These are phyloP conservation scores for Fonsecaea multimorphosa DNA, from an alignment of 2,329 filamentous ascomycete species.

Conservation along the genomic window DNA sequence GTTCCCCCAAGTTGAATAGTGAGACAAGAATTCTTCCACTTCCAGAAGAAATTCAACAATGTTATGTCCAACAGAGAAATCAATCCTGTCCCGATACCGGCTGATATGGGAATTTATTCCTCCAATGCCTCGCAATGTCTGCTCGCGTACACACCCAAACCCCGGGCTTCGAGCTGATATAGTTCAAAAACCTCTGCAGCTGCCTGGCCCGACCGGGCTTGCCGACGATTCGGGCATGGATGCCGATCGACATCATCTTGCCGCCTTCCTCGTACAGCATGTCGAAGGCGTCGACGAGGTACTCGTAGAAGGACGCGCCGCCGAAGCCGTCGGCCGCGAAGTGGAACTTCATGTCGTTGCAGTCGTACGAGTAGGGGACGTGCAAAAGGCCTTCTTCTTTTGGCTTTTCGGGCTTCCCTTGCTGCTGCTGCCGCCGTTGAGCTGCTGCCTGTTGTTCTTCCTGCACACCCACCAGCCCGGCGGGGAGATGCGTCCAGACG, in stretches of 20 bases:
- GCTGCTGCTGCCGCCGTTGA: not conserved
- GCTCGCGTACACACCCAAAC: not conserved
- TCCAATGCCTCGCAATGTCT: not conserved
- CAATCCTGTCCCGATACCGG: not conserved
- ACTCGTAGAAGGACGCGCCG: not conserved
- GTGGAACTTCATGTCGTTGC: constrained; percentile 6
- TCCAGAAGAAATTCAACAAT: not conserved
- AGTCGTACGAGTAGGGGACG: constrained; percentile 5
- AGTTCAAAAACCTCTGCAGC: not conserved
- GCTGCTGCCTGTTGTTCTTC: not conserved
- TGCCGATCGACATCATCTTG: constrained; percentile 5
- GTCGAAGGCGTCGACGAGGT: not conserved
- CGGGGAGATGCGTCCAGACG: not conserved
- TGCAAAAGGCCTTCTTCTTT: not conserved
- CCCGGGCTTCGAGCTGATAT: not conserved
- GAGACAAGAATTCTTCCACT: not conserved
- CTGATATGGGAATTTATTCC: not conserved
- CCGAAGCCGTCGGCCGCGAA: constrained; percentile 1
- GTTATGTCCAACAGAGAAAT: too few species aligned
- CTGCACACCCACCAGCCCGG: not conserved
- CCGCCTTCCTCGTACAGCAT: constrained; percentile 2
- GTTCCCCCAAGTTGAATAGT: not conserved
- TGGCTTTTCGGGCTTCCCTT: not conserved
- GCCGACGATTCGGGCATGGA: not conserved
- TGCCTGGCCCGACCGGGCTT: not conserved